These are phyloP conservation scores for Penium margaritaceum DNA, from an alignment of 139 green algal species.

Conservation along the genomic window DNA sequence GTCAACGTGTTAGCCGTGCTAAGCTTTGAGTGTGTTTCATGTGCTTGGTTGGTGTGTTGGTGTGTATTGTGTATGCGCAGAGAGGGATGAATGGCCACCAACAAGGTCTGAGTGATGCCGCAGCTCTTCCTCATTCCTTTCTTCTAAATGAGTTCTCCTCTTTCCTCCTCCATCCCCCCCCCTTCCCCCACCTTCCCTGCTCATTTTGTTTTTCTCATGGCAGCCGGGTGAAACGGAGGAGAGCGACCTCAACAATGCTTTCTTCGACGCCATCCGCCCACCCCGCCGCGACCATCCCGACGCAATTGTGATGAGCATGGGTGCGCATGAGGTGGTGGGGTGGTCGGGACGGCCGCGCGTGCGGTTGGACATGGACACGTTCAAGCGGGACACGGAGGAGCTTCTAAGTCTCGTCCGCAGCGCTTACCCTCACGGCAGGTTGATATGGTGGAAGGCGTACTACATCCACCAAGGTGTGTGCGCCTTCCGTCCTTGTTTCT, in stretches of 20 bases:
- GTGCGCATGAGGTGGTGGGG: constrained; percentile 21
- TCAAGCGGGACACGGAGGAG: constrained; percentile 12
- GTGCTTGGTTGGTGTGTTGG: no score
- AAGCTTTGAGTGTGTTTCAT: no score
- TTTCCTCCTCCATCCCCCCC: no score
- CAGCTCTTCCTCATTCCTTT: no score
- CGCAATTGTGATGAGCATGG: constrained; percentile 6
- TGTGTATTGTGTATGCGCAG: no score
- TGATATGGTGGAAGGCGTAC: constrained; percentile 4
- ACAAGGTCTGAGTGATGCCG: no score
- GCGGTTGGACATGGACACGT: constrained; percentile 5
- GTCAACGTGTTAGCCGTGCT: no score
- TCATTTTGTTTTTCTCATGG: no score
- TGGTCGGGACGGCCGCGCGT: not conserved
- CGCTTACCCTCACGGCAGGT: not conserved
- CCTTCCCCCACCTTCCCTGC: no score
- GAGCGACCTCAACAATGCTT: constrained; percentile 5
- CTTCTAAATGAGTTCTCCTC: no score
- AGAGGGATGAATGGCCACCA: no score
- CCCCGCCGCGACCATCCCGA: not conserved
- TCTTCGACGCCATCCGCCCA: not conserved
- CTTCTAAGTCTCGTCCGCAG: not conserved
- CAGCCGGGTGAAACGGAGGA: not conserved
- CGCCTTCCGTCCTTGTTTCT: no score
- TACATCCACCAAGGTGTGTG: constrained; percentile 11